These are phyloP conservation scores for Solanum stenotomum DNA, from an alignment of 257 asterid species.

Conservation along the genomic window DNA sequence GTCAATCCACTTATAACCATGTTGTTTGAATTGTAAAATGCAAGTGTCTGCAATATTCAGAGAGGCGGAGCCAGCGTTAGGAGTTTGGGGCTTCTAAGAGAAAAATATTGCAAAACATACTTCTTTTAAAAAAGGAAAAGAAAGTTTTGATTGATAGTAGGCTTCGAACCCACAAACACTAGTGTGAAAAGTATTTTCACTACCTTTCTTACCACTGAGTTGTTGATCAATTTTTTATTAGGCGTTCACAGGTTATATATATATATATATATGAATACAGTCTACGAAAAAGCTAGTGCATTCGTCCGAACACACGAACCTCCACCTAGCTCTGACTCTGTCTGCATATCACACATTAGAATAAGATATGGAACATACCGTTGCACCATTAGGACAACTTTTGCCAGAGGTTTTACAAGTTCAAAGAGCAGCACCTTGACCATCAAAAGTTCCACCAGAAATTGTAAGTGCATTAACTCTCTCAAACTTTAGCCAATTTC, in stretches of 20 bases:
- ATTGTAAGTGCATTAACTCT: slow-evolving; percentile 1
- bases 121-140: too few relatives aligned
- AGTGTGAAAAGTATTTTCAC: neutral
- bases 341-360: neutral
- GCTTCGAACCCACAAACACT: neutral
- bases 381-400: slow-evolving; percentile 6
- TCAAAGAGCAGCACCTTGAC: slow-evolving; percentile 9
- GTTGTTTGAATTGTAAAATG: slow-evolving; percentile 6
- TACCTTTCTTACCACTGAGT: neutral
- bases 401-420: slow-evolving; percentile 5
- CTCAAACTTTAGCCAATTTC: slow-evolving; percentile 8
- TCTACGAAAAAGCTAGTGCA: neutral
- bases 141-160: neutral
- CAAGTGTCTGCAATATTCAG: neutral
- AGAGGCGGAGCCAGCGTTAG: neutral
- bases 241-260: neutral
- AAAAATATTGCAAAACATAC: neutral
- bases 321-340: neutral
- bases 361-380: neutral
- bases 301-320: neutral
- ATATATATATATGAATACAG: too few relatives aligned
- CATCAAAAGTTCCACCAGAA: slow-evolving; percentile 9
- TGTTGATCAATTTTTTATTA: too few relatives aligned
- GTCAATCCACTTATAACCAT: neutral
- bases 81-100: neutral